A percentile compares a stretch with the other conserved stretches of the same genome.
These are phyloP conservation scores for Vigna radiata DNA, from an alignment of 306 rosid genomes.

Conservation along the genomic window DNA sequence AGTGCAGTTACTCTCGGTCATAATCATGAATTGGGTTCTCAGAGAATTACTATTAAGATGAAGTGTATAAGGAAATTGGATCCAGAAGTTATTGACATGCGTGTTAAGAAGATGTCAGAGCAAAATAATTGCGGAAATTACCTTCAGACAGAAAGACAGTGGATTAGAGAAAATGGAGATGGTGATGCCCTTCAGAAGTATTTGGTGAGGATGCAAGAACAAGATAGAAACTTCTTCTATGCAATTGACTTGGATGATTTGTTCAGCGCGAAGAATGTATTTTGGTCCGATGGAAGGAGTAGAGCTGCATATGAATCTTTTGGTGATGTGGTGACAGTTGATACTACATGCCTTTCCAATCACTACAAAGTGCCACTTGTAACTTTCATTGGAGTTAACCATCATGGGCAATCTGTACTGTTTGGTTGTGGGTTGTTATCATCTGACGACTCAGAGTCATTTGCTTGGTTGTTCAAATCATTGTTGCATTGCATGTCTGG, in stretches of 20 bases:
- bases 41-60: slow-evolving; percentile 14
- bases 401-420: slow-evolving; percentile 46
- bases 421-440: slow-evolving; percentile 48
- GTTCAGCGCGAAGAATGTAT: slow-evolving; percentile 37
- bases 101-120: slow-evolving; percentile 24
- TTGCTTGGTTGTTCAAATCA: slow-evolving; percentile 44
- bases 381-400: slow-evolving; percentile 46
- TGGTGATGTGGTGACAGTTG: slow-evolving; percentile 46
- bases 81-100: slow-evolving; percentile 15
- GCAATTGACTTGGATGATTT: slow-evolving; percentile 40
- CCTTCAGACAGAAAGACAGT: slow-evolving; percentile 7
- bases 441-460: slow-evolving; percentile 36
- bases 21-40: slow-evolving; percentile 40
- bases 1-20: slow-evolving; percentile 32
- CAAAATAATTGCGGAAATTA: slow-evolving; percentile 30
- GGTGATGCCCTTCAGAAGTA: slow-evolving; percentile 41
- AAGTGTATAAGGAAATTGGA: slow-evolving; percentile 23
- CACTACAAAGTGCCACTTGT: slow-evolving; percentile 41
- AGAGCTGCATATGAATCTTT: slow-evolving; percentile 46
- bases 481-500: slow-evolving; percentile 41
- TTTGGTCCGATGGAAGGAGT: slow-evolving; percentile 50
- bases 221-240: slow-evolving; percentile 45
- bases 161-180: slow-evolving; percentile 42
- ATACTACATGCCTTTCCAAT: slow-evolving; percentile 37
- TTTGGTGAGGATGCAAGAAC: slow-evolving; percentile 46